A percentile compares a stretch with the other conserved stretches of the same genome.
These are phyloP conservation scores for Penicillium malachiteum DNA, from an alignment of 495 filamentous ascomycete genomes.

Conservation along the genomic window DNA sequence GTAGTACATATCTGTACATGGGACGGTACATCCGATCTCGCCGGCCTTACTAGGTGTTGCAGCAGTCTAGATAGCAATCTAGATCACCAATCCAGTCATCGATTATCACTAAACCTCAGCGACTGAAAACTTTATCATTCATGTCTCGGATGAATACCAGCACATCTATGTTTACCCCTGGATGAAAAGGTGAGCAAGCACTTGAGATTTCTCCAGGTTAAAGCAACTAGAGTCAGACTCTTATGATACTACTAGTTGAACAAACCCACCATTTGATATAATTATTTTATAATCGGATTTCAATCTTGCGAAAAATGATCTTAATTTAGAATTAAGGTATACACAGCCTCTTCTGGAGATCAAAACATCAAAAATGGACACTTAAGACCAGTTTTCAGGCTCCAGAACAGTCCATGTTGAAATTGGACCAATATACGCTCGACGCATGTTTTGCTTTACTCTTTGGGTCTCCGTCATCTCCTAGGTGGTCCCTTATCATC, in stretches of 20 bases:
- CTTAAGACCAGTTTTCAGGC: background rate
- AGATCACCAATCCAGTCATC: background rate
- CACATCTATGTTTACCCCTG: background rate
- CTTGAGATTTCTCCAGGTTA: no score
- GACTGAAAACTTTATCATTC: background rate
- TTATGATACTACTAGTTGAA: background rate
- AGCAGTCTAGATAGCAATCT: slow-evolving; percentile 14
- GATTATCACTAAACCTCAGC: background rate
- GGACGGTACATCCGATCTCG: background rate
- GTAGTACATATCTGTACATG: no score
- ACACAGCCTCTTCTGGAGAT: background rate
- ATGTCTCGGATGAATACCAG: background rate
- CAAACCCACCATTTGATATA: no score
- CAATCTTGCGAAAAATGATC: no score
- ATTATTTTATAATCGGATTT: no score
- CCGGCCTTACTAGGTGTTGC: background rate
- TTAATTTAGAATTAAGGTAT: no score
- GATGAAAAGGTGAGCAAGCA: background rate
- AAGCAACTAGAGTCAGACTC: background rate
- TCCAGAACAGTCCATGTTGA: slow-evolving; percentile 15
- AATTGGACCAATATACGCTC: slow-evolving; percentile 20
- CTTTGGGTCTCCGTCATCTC: background rate
- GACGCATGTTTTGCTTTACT: slow-evolving; percentile 6
- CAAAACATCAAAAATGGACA: background rate
- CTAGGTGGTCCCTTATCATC: slow-evolving; percentile 1